Evolutionary conservation across 768 basidiomycete species (phyloP).

Genomic region (Suillus plorans): DNA sequence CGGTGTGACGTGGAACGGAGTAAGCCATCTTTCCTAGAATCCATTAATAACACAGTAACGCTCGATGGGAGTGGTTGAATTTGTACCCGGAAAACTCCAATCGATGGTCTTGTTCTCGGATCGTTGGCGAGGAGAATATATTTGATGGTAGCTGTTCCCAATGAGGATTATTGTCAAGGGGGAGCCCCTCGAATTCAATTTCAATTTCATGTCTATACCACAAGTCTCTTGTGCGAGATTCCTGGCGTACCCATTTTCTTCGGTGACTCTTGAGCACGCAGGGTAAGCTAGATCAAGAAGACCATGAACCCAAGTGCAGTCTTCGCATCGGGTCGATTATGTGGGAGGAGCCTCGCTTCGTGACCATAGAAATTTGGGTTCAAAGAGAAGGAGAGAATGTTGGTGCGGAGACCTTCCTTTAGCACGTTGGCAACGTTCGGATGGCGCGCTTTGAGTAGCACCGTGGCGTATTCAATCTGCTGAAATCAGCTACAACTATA

Average conservation of each 20-base stretch:
- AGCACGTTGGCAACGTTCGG: neutral
- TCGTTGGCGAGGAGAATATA: neutral
- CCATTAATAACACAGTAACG: neutral
- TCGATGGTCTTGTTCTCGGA: neutral
- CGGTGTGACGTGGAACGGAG: neutral
- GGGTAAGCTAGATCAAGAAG: too few species aligned
- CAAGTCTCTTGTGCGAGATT: neutral
- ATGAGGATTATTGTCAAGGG: neutral
- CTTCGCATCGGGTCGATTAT: neutral
- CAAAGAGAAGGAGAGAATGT: neutral
- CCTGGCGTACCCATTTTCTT: neutral
- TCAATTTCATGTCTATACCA: neutral
- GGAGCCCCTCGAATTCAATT: neutral
- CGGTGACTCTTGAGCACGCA: neutral
- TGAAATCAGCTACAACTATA: neutral
- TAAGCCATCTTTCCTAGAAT: neutral
- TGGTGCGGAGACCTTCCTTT: neutral
- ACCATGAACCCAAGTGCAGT: neutral
- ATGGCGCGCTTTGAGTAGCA: too few species aligned
- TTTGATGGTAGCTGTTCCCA: neutral
- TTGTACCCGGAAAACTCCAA: neutral
- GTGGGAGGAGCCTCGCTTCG: neutral
- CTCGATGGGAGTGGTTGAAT: neutral
- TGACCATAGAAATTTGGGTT: neutral
- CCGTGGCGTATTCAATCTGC: neutral